Base-by-base conservation (phyloP, 176 grass and related monocot genomes). In the Oryza longistaminata region DNA sequence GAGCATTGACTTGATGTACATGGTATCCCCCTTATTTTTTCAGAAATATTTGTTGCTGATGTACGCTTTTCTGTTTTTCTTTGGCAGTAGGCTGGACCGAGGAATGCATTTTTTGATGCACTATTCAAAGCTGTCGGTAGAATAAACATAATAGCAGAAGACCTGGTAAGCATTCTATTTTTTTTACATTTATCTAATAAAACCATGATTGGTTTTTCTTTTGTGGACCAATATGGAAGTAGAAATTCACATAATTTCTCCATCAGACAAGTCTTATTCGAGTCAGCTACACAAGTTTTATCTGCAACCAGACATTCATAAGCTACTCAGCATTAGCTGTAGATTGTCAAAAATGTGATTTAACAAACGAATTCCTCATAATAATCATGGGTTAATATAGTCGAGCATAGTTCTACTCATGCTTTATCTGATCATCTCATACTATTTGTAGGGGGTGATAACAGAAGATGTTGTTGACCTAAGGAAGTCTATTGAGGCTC, bases 61-160 rank as follows among this genome's bases (percentile, higher is more conserved):
- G 67, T 70, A 70, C 45, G 21, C 26, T 85, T 85, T 86, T 40
- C 8, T 81, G 37, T 80, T 80, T 90, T 93, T 68, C 64, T 88
- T 83, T 92, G 89, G 87, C 82, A 90, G 91, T 98, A 98, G 95
- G 95, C 91, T 95, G 95, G 95, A 95, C 95, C 93, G 76, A 87
- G 95, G 81, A 90, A 98, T 88, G 70, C 85, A 34, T 98, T 98
- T 82, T 98, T 98, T 89, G 87, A 98, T 74, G 91, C 93, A 6
- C 86, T 98, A 27, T 95, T 85, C 75, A 85, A 88, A 83, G 91
- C 95, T 74, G 95, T 98, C 71, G 91, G 93, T 29, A 88, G 85
- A 72, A 90, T 93, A 73, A 83, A 87, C 70, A 95, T 98, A 84
- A 95, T 98, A 71, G 95, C 95, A 3, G 95, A 98, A 85, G 95